Base-by-base conservation (phyloP, 768 basidiomycete species). In the Suillus hirtellus region DNA sequence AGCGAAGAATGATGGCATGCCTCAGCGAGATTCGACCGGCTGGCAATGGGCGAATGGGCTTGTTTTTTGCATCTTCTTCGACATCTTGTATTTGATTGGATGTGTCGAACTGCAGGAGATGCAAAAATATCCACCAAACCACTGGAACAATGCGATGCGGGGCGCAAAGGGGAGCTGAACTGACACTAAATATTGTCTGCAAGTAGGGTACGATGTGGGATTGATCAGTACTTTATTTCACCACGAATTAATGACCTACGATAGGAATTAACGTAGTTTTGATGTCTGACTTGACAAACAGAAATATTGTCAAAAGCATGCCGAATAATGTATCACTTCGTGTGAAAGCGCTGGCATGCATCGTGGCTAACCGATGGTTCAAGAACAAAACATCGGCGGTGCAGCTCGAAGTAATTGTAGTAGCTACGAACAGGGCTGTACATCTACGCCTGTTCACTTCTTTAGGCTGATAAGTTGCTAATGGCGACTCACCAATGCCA, bases 101-200 rank as follows among this genome's bases (percentile, higher is more conserved):
- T 46, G 44, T 21, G 10, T 46, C 44, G 44, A 46, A 46, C 44
- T 46, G 44, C 11, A 46, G 44, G n/a, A 46, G 44, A n/a, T 46
- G 44, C n/a, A 46, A 46, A 46, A 46, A 46, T 46, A 46, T 46
- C 44, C 44, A 46, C 44, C 44, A 46, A 46, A 46, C 44, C n/a
- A 46, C 10, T n/a, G 44, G 44, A 3, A 46, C n/a, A 46, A 46
- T 46, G 44, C 44, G 44, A 46, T 46, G 10, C 4, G n/a, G 44
- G 9, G 44, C 21, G 44, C 44, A 46, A n/a, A 46, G 44, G 10
- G 44, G 44, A 2, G 44, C 44, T 4, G 44, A 46, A 46, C 44
- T 21, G 44, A n/a, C 4, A 11, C n/a, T n/a, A 2, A 46, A n/a
- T n/a, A 46, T 46, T n/a, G 44, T 46, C 44, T 46, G 44, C 0